Conservation (phyloP, 2,329 filamentous ascomycete genomes). For the Hirsutella rhossiliensis region DNA sequence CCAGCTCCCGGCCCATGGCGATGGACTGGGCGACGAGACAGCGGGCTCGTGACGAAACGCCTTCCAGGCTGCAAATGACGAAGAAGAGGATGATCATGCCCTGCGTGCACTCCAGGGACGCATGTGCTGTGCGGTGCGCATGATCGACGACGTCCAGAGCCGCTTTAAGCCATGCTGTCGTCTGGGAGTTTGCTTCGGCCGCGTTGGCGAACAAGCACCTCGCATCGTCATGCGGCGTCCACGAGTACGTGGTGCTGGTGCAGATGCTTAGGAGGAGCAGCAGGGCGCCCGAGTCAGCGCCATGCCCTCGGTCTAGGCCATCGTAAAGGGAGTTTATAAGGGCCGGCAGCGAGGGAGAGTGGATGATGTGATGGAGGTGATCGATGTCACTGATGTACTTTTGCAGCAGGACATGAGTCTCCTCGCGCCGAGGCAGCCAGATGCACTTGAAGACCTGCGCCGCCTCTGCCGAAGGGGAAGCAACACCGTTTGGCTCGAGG, state of each 20-base stretch:
- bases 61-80: constrained; percentile 25
- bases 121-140: constrained; percentile 13
- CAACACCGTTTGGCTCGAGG: constrained; percentile 14
- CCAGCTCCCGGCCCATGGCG: constrained; percentile 19
- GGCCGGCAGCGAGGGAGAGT: constrained; percentile 13
- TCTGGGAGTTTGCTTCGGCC: constrained; percentile 15
- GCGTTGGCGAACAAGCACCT: constrained; percentile 13
- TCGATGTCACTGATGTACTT: constrained; percentile 18
- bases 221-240: constrained; percentile 15
- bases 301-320: constrained; percentile 11
- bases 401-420: constrained; percentile 15
- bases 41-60: constrained; percentile 19
- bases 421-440: constrained; percentile 20
- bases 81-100: constrained; percentile 25
- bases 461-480: constrained; percentile 8
- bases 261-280: constrained; percentile 17
- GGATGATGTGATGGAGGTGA: constrained; percentile 19
- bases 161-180: constrained; percentile 19
- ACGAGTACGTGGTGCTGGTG: constrained; percentile 17
- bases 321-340: constrained; percentile 19
- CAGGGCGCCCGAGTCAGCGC: constrained; percentile 12
- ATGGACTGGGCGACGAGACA: constrained; percentile 16
- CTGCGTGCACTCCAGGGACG: constrained; percentile 23
- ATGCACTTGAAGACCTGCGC: constrained; percentile 19
- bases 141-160: constrained; percentile 23